Base-by-base conservation (phyloP, 2,329 filamentous ascomycete species). In the Bipolaris sorokiniana region DNA sequence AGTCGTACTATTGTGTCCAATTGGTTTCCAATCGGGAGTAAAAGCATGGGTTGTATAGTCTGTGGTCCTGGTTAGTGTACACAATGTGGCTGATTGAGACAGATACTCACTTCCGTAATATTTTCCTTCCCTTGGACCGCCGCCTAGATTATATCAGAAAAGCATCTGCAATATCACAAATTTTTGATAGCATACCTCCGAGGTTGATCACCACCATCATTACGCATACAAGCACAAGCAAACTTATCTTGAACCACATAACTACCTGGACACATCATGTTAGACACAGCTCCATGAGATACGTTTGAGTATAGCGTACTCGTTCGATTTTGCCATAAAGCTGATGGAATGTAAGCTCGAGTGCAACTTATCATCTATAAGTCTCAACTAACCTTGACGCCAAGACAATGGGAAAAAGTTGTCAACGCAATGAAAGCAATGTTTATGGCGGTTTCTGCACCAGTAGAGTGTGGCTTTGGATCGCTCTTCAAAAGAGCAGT, bases 301-400 rank as follows among this genome's bases (percentile, higher is more conserved):
- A 18, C 3, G 1, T 10, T 20, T 34, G 23, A 10, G 5, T 4
- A n/a, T 3, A 18, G 41, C 56, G 18, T 51, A 67, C 63, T 37
- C 71, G 59, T 54, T 74, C 72, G 11, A 75, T 59, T 31, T 63
- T 68, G 2, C 71, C 72, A 46, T 74, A 74, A 3, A 74, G 53
- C 67, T 72, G 31, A 5, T 15, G 23, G 1, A 6, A 44, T 31
- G 15, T 65, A 9, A 65, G 51, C 20, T 22, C 20, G n/a, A 18
- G 34, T 15, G 0, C 13, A 15, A 7, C 13, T 9, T 1, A 18
- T 1, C 23, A 1, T 37, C 6, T 15, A 9, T 1, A 5, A 33
- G 10, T 15, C 6, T 15, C 0, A 1, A 3, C 7, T 47, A 42
- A 68, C 65, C 48, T 61, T 66, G 9, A 70, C 64, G 18, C 67